Conservation (phyloP, 805 yeast genomes). For the Clavispora carvajalis region DNA sequence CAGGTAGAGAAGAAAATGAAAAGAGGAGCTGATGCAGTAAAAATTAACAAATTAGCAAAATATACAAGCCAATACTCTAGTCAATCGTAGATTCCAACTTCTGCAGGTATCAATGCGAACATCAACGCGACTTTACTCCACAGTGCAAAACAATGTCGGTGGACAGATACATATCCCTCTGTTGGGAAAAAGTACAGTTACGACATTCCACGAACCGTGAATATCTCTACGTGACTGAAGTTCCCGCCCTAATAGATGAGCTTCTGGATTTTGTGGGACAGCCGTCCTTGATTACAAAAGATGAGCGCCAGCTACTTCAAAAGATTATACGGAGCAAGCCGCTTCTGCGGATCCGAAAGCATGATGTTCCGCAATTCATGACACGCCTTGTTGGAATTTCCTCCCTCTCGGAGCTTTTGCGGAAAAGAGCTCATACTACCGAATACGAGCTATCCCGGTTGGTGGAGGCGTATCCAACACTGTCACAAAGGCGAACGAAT, state of each 20-base stretch:
- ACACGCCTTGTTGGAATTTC: slow-evolving; percentile 10
- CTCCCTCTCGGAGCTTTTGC: slow-evolving; percentile 6
- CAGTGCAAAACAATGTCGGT: background rate
- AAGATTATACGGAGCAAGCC: slow-evolving; percentile 7
- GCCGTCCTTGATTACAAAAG: slow-evolving; percentile 4
- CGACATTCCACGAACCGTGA: background rate
- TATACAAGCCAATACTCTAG: too few species aligned
- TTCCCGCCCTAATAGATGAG: slow-evolving; percentile 7
- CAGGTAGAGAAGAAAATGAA: too few species aligned
- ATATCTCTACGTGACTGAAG: slow-evolving; percentile 6
- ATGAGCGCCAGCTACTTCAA: slow-evolving; percentile 7
- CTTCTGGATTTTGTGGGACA: slow-evolving; percentile 9
- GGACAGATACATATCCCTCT: slow-evolving; percentile 4
- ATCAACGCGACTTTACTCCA: background rate
- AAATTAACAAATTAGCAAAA: too few species aligned
- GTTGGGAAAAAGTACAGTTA: slow-evolving; percentile 8
- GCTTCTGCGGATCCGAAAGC: slow-evolving; percentile 7
- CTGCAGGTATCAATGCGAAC: background rate
- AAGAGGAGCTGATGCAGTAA: too few species aligned
- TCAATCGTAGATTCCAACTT: too few species aligned
- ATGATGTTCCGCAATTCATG: slow-evolving; percentile 11
- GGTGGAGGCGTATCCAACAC: slow-evolving; percentile 1
- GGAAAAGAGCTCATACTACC: background rate
- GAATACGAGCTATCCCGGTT: background rate
- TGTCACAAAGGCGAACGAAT: too few species aligned